A percentile compares a stretch with the other conserved stretches of the same genome.
Evolutionary conservation across 2,329 filamentous ascomycete species (phyloP).

Genomic region (Curvularia hawaiiensis): DNA sequence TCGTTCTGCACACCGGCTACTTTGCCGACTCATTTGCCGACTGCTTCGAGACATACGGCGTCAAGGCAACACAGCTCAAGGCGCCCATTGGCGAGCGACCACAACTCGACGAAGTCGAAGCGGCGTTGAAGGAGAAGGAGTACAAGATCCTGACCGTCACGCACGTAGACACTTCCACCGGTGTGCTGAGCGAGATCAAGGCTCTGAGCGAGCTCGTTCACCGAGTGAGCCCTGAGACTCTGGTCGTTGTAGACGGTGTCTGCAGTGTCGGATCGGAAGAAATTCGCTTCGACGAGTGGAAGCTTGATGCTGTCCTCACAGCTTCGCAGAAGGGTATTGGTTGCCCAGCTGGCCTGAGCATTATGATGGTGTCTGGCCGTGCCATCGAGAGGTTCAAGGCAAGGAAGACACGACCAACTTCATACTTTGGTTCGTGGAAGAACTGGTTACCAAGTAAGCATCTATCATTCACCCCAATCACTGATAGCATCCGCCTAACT

Average conservation of each 20-base stretch:
- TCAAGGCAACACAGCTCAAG: conserved; percentile 86
- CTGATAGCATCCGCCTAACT: conserved; percentile 23
- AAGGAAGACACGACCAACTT: conserved; percentile 79
- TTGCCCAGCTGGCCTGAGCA: conserved; percentile 90
- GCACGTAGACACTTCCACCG: conserved; percentile 96
- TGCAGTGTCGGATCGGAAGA: conserved; percentile 97
- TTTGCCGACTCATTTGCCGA: conserved; percentile 95
- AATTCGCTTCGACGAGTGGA: conserved; percentile 95
- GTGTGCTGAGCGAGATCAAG: conserved; percentile 91
- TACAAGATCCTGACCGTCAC: conserved; percentile 96
- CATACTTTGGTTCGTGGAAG: conserved; percentile 96
- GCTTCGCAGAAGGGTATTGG: conserved; percentile 98
- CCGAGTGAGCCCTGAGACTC: conserved; percentile 85
- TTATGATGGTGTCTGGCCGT: conserved; percentile 89
- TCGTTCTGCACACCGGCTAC: conserved; percentile 96
- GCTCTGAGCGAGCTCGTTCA: conserved; percentile 81
- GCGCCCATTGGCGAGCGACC: conserved; percentile 87
- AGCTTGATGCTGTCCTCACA: conserved; percentile 88
- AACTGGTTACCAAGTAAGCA: conserved; percentile 87
- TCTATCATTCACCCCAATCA: not conserved
- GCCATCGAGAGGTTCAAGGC: conserved; percentile 81
- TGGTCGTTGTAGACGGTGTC: conserved; percentile 92
- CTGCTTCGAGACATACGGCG: conserved; percentile 90
- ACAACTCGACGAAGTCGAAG: conserved; percentile 84
- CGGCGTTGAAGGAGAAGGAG: conserved; percentile 84